phyloP scores from a whole-genome alignment of 768 basidiomycete species.

The Leucogyrophana mollusca region DNA sequence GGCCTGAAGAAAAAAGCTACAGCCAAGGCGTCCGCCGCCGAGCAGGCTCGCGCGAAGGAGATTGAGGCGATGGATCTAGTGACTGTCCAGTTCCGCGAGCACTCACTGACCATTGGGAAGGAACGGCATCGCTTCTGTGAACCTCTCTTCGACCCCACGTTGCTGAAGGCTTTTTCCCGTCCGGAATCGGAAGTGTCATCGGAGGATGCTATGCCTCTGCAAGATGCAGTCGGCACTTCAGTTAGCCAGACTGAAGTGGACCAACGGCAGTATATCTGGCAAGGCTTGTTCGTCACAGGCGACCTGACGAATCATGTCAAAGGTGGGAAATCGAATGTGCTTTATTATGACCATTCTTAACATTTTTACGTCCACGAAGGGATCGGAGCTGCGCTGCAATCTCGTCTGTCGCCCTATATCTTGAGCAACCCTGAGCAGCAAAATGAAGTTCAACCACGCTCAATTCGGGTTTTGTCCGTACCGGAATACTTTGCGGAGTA shows the following conservation, averaged over 20 bases:
- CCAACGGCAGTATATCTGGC: conserved; percentile 71
- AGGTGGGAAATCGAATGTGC: too few relatives aligned
- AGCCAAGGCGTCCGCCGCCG: conserved; percentile 72
- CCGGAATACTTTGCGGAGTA: conserved; percentile 94
- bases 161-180: conserved; percentile 43
- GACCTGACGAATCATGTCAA: conserved; percentile 69
- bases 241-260: conserved; percentile 62
- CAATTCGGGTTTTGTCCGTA: conserved; percentile 59
- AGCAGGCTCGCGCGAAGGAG: conserved; percentile 77
- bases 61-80: conserved; percentile 85
- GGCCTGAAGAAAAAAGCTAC: conserved; percentile 77
- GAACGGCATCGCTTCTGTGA: conserved; percentile 91
- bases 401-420: conserved; percentile 63
- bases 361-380: conserved; percentile 35
- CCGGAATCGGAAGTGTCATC: conserved; percentile 21
- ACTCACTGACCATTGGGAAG: conserved; percentile 75
- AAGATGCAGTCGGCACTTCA: conserved; percentile 64
- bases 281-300: conserved; percentile 79
- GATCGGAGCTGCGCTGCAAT: conserved; percentile 66
- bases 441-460: conserved; percentile 71
- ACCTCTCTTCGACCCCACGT: conserved; percentile 74
- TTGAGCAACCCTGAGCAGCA: conserved; percentile 59
- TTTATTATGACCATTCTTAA: too few relatives aligned
- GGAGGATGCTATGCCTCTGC: conserved; percentile 44
- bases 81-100: conserved; percentile 68